phyloP scores from a whole-genome alignment of 1,139 yeast genomes.

The Candida sanyaensis region DNA sequence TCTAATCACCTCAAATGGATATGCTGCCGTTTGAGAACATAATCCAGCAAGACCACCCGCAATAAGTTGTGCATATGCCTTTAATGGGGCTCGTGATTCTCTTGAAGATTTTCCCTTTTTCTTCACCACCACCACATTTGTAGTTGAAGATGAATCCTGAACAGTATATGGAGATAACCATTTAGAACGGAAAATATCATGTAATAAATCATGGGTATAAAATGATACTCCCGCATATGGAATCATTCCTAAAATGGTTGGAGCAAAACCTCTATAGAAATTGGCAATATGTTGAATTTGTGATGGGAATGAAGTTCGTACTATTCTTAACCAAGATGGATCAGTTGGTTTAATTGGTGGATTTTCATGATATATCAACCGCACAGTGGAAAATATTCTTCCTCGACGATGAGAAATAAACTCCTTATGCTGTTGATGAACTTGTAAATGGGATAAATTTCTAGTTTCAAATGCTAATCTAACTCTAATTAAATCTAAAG shows the following conservation, averaged over 20 bases:
- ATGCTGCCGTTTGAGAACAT: slow-evolving; percentile 94
- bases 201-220: slow-evolving; percentile 88
- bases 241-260: slow-evolving; percentile 92
- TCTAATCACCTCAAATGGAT: slow-evolving; percentile 93
- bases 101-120: slow-evolving; percentile 32
- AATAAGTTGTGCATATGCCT: slow-evolving; percentile 86
- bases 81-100: slow-evolving; percentile 65
- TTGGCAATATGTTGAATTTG: slow-evolving; percentile 53
- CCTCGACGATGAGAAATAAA: slow-evolving; percentile 45
- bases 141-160: slow-evolving; percentile 10
- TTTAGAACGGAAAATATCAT: slow-evolving; percentile 74
- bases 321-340: slow-evolving; percentile 37
- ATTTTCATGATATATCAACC: slow-evolving; percentile 60
- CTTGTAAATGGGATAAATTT: slow-evolving; percentile 30
- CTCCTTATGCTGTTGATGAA: slow-evolving; percentile 22
- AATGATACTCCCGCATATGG: slow-evolving; percentile 98
- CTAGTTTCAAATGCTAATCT: slow-evolving; percentile 86
- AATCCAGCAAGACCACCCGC: slow-evolving; percentile 98
- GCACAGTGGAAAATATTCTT: slow-evolving; percentile 54
- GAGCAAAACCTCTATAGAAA: slow-evolving; percentile 92
- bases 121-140: slow-evolving; percentile 7
- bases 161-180: slow-evolving; percentile 60
- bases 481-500: slow-evolving; percentile 86
- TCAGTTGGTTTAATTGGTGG: slow-evolving; percentile 47
- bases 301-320: slow-evolving; percentile 36